These are phyloP conservation scores for Kregervanrija delftensis DNA, from an alignment of 805 yeast species.

Conservation along the genomic window DNA sequence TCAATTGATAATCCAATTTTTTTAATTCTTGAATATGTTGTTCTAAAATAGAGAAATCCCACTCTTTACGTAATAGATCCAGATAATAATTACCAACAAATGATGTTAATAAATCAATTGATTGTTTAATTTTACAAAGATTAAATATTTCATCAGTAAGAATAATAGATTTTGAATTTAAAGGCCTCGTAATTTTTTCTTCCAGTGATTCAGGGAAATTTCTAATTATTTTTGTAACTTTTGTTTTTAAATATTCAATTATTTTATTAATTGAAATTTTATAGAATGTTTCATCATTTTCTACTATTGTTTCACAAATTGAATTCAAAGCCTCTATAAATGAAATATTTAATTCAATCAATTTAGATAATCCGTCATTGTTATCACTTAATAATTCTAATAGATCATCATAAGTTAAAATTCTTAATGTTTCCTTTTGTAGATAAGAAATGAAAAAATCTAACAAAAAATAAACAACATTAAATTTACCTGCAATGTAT, in stretches of 20 bases:
- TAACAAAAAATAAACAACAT: conserved; percentile 34
- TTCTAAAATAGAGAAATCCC: conserved; percentile 16
- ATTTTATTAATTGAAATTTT: conserved; percentile 37
- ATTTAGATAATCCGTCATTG: not conserved
- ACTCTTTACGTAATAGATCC: conserved; percentile 12
- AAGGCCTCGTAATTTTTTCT: conserved; percentile 6
- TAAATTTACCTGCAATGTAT: conserved; percentile 34
- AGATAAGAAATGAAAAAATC: conserved; percentile 26
- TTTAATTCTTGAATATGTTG: conserved; percentile 15
- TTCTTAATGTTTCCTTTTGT: conserved; percentile 24
- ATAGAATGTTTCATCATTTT: conserved; percentile 37
- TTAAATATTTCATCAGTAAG: conserved; percentile 26
- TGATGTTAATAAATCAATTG: conserved; percentile 44
- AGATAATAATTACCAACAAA: conserved; percentile 30
- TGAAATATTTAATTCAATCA: conserved; percentile 22
- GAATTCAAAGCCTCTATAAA: conserved; percentile 21
- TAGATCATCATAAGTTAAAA: conserved; percentile 38
- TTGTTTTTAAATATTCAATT: conserved; percentile 30
- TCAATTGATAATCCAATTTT: conserved; percentile 15
- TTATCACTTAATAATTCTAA: conserved; percentile 19
- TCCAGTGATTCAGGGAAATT: conserved; percentile 32
- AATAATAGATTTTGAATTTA: conserved; percentile 4
- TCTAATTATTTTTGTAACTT: conserved; percentile 28
- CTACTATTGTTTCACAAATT: conserved; percentile 36
- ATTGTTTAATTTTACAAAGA: conserved; percentile 30